Base-by-base conservation (phyloP, 2,329 filamentous ascomycete genomes). In the Alternaria longipes region DNA sequence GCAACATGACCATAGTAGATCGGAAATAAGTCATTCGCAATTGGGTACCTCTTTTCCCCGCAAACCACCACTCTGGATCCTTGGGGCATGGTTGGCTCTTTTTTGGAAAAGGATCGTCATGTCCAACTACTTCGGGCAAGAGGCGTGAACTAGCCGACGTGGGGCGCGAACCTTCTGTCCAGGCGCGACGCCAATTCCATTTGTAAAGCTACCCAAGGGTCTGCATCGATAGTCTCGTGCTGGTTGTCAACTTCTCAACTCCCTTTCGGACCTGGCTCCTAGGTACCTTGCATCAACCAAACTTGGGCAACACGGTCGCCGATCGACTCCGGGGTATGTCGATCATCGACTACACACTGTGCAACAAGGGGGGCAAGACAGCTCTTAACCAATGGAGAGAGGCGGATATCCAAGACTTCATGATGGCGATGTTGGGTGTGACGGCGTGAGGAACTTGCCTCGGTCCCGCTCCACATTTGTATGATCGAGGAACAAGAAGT, bases 81-180 rank as follows among this genome's bases (percentile, higher is more conserved):
- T 14, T 52, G 30, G 26, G 9, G 22, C 12, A n/a, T 16, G 32
- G n/a, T 28, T n/a, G 18, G 3, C 40, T 49, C 18, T 11, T 38
- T 56, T 8, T 41, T 12, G 46, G 45, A 14, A 36, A 47, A 38
- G 20, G 53, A 56, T 56, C 52, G 40, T n/a, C 53, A 16, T 28
- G 14, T 14, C 16, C 28, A n/a, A 38, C 42, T 32, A 2, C 11
- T 52, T 59, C 4, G 14, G 51, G 51, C 26, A 59, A 59, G 34
- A 50, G 51, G 26, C 24, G 44, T 55, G 56, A 55, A 50, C 52
- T 55, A 55, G 56, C 32, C 20, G 16, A 22, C 30, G 40, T 30
- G 30, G 40, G 52, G 46, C 26, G 36, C 32, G 45, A 44, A 59
- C 46, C 53, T 56, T 56, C 53, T 46, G 53, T 45, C 28, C 38